Conservation (phyloP, 202 grass and related monocot genomes). For the Digitaria exilis region DNA sequence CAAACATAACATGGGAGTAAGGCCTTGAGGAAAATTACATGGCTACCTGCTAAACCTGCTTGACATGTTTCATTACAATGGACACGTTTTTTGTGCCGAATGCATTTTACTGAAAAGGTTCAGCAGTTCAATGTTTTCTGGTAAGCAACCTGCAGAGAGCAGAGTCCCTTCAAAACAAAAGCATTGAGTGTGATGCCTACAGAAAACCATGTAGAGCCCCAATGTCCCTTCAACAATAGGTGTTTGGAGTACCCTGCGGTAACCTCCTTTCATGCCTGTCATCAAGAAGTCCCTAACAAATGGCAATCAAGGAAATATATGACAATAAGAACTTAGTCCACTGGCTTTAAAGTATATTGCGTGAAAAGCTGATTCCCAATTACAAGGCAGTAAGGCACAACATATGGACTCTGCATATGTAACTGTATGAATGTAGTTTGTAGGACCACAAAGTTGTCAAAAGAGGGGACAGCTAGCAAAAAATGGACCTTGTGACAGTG, state of each 20-base stretch:
- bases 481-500: conserved; percentile 6
- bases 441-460: not conserved
- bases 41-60: conserved; percentile 1
- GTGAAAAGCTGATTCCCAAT: not conserved
- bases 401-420: not conserved
- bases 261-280: conserved; percentile 84
- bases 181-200: not conserved
- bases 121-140: conserved; percentile 72
- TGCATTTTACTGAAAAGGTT: conserved; percentile 17
- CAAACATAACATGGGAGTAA: not conserved
- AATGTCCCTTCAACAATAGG: conserved; percentile 43
- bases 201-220: not conserved
- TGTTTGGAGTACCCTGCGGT: conserved; percentile 73
- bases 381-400: not conserved
- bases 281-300: conserved; percentile 90
- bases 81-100: conserved; percentile 19
- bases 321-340: conserved; percentile 11
- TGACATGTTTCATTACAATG: conserved; percentile 23
- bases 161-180: not conserved
- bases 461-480: not conserved
- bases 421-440: not conserved
- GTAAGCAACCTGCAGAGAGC: conserved; percentile 67
- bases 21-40: not conserved
- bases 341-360: not conserved
- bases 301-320: conserved; percentile 26